These are phyloP conservation scores for Plasmodium coatneyi DNA, from an alignment of 169 alveolate genomes.

Conservation along the genomic window DNA sequence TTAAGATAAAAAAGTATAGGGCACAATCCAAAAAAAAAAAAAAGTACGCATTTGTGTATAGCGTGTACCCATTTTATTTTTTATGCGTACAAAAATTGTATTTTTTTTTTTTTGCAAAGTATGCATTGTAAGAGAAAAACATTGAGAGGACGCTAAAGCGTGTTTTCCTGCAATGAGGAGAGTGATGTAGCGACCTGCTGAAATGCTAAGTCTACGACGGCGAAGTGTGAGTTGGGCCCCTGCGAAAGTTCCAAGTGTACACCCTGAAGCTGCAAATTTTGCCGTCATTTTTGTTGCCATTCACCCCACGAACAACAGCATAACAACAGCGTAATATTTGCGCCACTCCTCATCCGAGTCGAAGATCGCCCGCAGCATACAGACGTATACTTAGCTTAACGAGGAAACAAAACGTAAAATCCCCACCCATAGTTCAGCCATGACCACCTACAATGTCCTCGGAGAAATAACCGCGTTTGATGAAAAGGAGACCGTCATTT, in stretches of 20 bases:
- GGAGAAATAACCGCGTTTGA: constrained; percentile 57
- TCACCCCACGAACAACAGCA: background rate
- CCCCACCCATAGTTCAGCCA: background rate
- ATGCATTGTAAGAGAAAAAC: background rate
- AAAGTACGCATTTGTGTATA: background rate
- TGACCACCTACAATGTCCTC: constrained; percentile 60
- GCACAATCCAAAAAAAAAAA: background rate
- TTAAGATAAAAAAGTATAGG: background rate
- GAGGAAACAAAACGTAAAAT: background rate
- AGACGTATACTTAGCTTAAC: background rate
- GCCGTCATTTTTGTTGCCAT: background rate
- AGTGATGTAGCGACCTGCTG: background rate
- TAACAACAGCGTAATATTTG: background rate
- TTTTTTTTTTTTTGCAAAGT: background rate
- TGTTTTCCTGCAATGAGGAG: background rate
- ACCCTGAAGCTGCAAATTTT: background rate
- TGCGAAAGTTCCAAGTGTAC: background rate
- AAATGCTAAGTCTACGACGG: background rate
- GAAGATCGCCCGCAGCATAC: background rate
- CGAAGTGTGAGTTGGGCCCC: background rate
- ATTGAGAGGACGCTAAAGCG: background rate
- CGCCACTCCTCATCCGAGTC: background rate
- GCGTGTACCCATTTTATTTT: background rate
- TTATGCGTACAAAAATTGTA: background rate
- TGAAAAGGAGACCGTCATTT: constrained; percentile 54